Conservation (phyloP, 2,329 filamentous ascomycete species). For the Metarhizium humberi region DNA sequence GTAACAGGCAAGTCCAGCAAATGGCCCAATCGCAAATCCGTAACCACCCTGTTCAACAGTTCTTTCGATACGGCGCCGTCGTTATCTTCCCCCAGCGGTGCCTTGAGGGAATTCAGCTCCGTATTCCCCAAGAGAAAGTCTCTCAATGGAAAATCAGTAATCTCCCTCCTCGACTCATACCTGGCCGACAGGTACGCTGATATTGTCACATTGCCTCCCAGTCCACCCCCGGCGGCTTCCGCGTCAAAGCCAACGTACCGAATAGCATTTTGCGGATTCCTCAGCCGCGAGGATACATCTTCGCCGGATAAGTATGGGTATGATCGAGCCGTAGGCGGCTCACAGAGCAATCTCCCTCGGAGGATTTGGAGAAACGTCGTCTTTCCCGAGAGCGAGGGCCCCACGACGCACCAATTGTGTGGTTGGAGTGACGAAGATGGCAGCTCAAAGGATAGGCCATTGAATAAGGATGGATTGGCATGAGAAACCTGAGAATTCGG, state of each 20-base stretch:
- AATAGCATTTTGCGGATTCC: slow-evolving; percentile 58
- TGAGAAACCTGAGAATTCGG: slow-evolving; percentile 42
- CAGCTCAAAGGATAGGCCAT: slow-evolving; percentile 59
- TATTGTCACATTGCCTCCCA: slow-evolving; percentile 46
- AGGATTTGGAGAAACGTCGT: slow-evolving; percentile 77
- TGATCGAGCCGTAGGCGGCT: slow-evolving; percentile 65
- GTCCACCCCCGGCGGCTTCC: slow-evolving; percentile 46
- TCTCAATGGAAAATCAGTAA: slow-evolving; percentile 74
- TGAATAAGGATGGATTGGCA: slow-evolving; percentile 65
- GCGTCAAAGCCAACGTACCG: slow-evolving; percentile 86
- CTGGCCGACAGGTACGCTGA: slow-evolving; percentile 80
- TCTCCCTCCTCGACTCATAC: slow-evolving; percentile 81
- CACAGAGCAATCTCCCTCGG: slow-evolving; percentile 63
- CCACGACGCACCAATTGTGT: slow-evolving; percentile 77
- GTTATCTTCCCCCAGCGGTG: slow-evolving; percentile 26
- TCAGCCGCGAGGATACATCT: slow-evolving; percentile 44
- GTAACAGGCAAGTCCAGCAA: slow-evolving; percentile 75
- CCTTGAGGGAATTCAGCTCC: slow-evolving; percentile 62
- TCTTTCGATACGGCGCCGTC: slow-evolving; percentile 38
- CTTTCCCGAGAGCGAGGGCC: slow-evolving; percentile 68
- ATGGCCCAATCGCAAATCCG: slow-evolving; percentile 57
- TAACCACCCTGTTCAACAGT: slow-evolving; percentile 53
- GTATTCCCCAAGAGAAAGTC: slow-evolving; percentile 79
- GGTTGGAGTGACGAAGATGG: slow-evolving; percentile 40
- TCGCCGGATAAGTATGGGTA: slow-evolving; percentile 69